phyloP scores from a whole-genome alignment of 805 yeast genomes.

The Yarrowia hollandica region DNA sequence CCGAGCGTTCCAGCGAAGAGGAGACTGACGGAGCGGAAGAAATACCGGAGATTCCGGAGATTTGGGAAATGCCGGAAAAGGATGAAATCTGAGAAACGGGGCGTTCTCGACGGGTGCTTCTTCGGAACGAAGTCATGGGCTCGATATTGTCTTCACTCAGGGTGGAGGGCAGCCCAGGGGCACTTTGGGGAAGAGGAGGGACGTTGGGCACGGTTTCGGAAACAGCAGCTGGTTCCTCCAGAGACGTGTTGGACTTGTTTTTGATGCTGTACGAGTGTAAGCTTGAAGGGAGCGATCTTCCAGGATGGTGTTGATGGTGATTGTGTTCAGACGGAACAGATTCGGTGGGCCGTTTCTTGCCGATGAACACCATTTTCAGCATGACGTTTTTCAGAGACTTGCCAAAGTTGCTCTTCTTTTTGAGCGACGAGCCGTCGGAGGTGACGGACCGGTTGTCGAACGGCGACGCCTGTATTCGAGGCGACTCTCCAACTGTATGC shows the following conservation, averaged over 20 bases:
- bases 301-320: background rate
- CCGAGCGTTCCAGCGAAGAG: conserved; percentile 32
- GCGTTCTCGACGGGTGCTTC: conserved; percentile 37
- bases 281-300: background rate
- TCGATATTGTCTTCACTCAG: conserved; percentile 5
- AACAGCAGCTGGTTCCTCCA: background rate
- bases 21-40: conserved; percentile 35
- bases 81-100: conserved; percentile 54
- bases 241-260: background rate
- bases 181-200: conserved; percentile 10
- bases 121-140: conserved; percentile 7
- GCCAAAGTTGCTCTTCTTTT: conserved; percentile 27
- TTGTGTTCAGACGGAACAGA: background rate
- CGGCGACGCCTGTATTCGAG: conserved; percentile 4
- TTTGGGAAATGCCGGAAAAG: conserved; percentile 53
- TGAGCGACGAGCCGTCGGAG: conserved; percentile 1
- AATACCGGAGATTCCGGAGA: conserved; percentile 46
- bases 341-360: background rate
- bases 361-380: conserved; percentile 30
- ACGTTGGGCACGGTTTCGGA: background rate
- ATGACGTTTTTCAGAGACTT: conserved; percentile 31
- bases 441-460: conserved; percentile 14
- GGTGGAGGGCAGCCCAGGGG: background rate
- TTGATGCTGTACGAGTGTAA: conserved; percentile 7
- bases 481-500: conserved; percentile 9